These are phyloP conservation scores for Cyberlindnera samutprakarnensis DNA, from an alignment of 805 yeast genomes.

Conservation along the genomic window DNA sequence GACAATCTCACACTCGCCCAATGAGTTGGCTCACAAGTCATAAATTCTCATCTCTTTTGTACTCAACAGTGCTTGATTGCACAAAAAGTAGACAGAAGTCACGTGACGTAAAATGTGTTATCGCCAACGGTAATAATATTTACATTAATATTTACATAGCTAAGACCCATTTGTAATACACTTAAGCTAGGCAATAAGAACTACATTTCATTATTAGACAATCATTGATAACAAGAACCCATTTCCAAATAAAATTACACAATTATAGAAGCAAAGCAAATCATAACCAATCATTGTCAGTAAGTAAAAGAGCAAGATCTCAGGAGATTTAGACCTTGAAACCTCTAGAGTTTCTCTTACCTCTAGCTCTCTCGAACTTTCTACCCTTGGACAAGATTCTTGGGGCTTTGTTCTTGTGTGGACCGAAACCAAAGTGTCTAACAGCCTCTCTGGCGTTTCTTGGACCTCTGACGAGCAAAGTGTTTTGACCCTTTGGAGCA, in stretches of 20 bases:
- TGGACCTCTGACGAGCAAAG: constrained; percentile 97
- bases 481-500: constrained; percentile 99
- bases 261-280: not conserved
- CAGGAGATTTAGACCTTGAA: constrained; percentile 85
- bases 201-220: not conserved
- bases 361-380: constrained; percentile 99
- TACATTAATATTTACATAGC: too few species aligned
- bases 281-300: too few species aligned
- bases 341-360: constrained; percentile 98
- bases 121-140: too few species aligned
- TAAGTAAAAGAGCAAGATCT: too few species aligned
- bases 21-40: too few species aligned
- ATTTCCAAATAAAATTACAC: not conserved
- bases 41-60: too few species aligned
- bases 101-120: too few species aligned
- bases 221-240: not conserved
- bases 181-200: too few species aligned
- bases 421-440: constrained; percentile 99
- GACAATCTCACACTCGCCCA: too few species aligned
- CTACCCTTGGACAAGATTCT: constrained; percentile 96
- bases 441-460: constrained; percentile 99
- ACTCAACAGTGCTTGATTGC: too few species aligned
- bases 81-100: too few species aligned
- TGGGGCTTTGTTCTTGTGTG: constrained; percentile 99
- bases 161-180: too few species aligned